phyloP scores from a whole-genome alignment of 169 alveolate species.

The Cystoisospora suis region DNA sequence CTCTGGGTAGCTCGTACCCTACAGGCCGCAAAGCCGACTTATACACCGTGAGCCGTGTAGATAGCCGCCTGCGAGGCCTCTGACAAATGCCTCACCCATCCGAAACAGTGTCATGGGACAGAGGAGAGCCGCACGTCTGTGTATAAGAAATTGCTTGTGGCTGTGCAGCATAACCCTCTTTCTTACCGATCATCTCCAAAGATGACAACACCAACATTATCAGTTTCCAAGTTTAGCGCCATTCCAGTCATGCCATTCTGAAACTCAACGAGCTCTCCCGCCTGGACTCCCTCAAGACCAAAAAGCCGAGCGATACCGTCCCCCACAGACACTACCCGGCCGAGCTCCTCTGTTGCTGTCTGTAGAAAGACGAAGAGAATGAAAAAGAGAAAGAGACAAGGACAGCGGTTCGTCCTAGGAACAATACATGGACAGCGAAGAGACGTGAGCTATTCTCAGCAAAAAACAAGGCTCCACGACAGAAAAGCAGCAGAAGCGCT shows the following conservation, averaged over 20 bases:
- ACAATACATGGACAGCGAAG: not conserved
- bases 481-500: too few species aligned
- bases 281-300: constrained; percentile 94
- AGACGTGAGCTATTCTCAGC: too few species aligned
- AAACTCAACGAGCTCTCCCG: constrained; percentile 78
- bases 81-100: too few species aligned
- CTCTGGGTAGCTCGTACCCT: too few species aligned
- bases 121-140: not conserved
- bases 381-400: not conserved
- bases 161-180: too few species aligned
- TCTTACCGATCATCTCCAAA: constrained; percentile 95
- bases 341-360: constrained; percentile 85
- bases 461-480: too few species aligned
- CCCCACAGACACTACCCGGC: constrained; percentile 95
- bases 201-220: constrained; percentile 97
- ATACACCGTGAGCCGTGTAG: too few species aligned
- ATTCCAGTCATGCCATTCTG: constrained; percentile 89
- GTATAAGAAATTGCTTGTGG: not conserved
- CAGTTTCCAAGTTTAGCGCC: constrained; percentile 97
- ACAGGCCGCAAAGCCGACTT: too few species aligned
- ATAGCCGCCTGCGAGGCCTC: too few species aligned
- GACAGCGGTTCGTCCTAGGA: too few species aligned
- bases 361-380: not conserved
- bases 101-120: too few species aligned
- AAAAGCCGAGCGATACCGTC: constrained; percentile 97